phyloP scores from a whole-genome alignment of 768 basidiomycete genomes.

The Russula sp. region DNA sequence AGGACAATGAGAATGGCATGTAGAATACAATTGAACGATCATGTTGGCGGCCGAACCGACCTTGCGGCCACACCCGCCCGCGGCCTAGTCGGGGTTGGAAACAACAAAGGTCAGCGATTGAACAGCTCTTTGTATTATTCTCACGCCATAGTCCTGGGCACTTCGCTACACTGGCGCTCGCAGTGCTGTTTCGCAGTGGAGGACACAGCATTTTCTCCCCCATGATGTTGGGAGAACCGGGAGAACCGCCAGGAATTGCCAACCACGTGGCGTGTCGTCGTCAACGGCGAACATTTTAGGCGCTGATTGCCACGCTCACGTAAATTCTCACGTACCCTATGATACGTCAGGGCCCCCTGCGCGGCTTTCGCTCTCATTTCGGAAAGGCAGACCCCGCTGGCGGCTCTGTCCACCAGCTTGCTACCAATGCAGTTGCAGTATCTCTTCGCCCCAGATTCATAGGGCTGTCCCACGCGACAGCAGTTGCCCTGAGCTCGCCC shows the following conservation, averaged over 20 bases:
- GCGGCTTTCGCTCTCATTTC: too few species aligned
- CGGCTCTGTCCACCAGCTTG: too few species aligned
- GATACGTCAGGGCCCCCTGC: too few species aligned
- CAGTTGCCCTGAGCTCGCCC: too few species aligned
- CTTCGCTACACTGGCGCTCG: not conserved
- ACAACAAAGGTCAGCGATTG: constrained; percentile 10
- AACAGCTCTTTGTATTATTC: not conserved
- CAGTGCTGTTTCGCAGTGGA: not conserved
- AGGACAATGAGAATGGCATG: not conserved
- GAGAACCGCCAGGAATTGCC: not conserved
- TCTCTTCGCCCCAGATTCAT: too few species aligned
- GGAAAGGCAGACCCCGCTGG: too few species aligned
- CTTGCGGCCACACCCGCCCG: not conserved
- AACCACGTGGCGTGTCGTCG: not conserved
- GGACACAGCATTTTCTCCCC: not conserved
- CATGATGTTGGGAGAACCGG: not conserved
- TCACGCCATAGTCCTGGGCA: not conserved
- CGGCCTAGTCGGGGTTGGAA: constrained; percentile 7
- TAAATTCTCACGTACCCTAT: not conserved
- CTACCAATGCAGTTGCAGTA: too few species aligned
- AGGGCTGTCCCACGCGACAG: too few species aligned
- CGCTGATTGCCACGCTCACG: not conserved
- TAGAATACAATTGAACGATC: not conserved
- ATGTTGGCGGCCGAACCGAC: not conserved
- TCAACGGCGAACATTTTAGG: not conserved